Percentiles rank a stretch among this genome's conserved stretches.
Evolutionary conservation across 2,329 filamentous ascomycete species (phyloP).

Genomic region (Zymoseptoria pseudotritici): DNA sequence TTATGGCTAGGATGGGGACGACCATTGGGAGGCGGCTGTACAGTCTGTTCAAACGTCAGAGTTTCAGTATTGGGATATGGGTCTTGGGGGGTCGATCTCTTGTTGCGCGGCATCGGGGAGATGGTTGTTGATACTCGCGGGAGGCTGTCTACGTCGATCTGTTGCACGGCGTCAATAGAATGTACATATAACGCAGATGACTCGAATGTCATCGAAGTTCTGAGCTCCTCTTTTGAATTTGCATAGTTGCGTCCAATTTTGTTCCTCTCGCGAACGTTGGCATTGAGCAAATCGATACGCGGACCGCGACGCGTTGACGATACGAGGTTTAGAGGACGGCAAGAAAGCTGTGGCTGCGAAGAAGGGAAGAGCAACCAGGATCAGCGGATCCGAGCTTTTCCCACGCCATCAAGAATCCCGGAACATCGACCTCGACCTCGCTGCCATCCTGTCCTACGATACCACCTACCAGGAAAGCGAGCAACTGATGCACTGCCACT

Average conservation of each 20-base stretch:
- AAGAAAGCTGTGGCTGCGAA: background rate
- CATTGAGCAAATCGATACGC: background rate
- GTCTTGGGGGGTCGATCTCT: background rate
- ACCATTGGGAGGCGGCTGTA: background rate
- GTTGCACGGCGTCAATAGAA: background rate
- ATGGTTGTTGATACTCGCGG: background rate
- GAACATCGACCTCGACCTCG: background rate
- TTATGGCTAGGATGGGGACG: conserved; percentile 25
- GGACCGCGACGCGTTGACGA: background rate
- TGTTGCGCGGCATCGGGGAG: background rate
- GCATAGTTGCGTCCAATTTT: background rate
- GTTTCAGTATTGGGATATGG: background rate
- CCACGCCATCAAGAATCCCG: background rate
- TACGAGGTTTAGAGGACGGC: background rate
- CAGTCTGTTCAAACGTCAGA: background rate
- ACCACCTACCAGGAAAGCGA: background rate
- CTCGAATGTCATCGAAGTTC: background rate
- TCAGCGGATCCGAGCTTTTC: background rate
- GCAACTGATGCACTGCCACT: no score
- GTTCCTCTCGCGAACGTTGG: background rate
- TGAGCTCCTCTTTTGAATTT: background rate
- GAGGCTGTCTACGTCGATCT: background rate
- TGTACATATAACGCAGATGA: background rate
- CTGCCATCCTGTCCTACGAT: background rate
- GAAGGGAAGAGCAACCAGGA: background rate